Evolutionary conservation across 2,329 filamentous ascomycete species (phyloP).

Genomic region (Seiridium cupressi): DNA sequence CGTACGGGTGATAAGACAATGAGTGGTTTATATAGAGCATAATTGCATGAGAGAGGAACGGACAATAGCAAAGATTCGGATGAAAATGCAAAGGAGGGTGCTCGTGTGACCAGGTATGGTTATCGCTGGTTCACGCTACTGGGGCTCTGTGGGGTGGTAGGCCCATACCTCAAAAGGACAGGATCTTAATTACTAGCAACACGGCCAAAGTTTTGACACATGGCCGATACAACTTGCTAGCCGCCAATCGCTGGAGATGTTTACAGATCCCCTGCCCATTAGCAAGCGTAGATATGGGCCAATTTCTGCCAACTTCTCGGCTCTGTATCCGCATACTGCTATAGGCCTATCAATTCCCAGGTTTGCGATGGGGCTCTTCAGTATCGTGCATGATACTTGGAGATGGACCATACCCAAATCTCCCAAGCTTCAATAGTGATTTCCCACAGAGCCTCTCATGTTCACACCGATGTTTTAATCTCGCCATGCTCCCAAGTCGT

Average conservation of each 20-base stretch:
- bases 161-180: too few species aligned
- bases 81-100: too few species aligned
- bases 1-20: too few species aligned
- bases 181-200: neutral
- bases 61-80: too few species aligned
- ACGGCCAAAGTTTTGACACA: neutral
- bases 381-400: neutral
- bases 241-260: neutral
- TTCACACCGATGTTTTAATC: constrained; percentile 2
- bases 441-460: neutral
- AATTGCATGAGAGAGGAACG: too few species aligned
- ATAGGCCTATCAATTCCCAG: neutral
- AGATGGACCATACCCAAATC: constrained; percentile 2
- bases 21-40: too few species aligned
- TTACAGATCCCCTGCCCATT: neutral
- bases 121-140: too few species aligned
- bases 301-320: constrained; percentile 1
- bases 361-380: neutral
- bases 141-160: too few species aligned
- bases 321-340: neutral
- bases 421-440: neutral
- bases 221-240: neutral
- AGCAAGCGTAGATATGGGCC: neutral
- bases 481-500: neutral
- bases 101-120: too few species aligned